These are phyloP conservation scores for Penicillium longicatenatum DNA, from an alignment of 495 filamentous ascomycete genomes.

Conservation along the genomic window DNA sequence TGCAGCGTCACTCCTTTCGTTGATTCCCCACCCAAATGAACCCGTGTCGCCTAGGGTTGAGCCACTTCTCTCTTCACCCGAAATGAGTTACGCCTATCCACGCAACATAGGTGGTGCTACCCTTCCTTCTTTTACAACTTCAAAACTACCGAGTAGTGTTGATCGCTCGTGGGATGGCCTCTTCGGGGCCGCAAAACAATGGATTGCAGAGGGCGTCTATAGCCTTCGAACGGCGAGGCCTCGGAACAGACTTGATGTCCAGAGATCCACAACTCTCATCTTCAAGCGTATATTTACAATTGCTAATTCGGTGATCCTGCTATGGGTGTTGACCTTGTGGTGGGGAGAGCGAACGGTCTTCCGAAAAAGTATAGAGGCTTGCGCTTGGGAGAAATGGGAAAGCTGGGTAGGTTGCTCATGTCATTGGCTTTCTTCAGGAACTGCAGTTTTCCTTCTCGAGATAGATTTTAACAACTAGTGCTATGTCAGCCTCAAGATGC, in stretches of 20 bases:
- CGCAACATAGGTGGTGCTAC: conserved; percentile 31
- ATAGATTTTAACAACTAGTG: conserved; percentile 8
- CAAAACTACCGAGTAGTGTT: conserved; percentile 11
- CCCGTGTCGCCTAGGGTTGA: conserved; percentile 14
- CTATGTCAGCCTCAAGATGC: conserved; percentile 66
- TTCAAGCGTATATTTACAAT: conserved; percentile 53
- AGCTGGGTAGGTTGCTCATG: conserved; percentile 69
- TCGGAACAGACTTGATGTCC: conserved; percentile 15
- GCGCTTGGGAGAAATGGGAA: conserved; percentile 87
- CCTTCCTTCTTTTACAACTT: conserved; percentile 30
- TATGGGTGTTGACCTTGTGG: conserved; percentile 80
- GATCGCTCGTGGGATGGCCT: conserved; percentile 21
- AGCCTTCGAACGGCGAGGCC: conserved; percentile 10
- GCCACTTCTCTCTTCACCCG: conserved; percentile 3
- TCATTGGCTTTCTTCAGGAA: background rate
- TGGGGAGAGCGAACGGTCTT: conserved; percentile 89
- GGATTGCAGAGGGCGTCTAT: conserved; percentile 22
- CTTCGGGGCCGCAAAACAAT: conserved; percentile 26
- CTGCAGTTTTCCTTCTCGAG: background rate
- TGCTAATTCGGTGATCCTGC: conserved; percentile 62
- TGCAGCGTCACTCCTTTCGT: conserved; percentile 26
- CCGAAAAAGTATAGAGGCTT: conserved; percentile 63
- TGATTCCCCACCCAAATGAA: conserved; percentile 15
- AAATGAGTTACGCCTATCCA: conserved; percentile 43
- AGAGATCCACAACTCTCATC: conserved; percentile 11